A percentile compares a stretch with the other conserved stretches of the same genome.
Evolutionary conservation across 768 basidiomycete genomes (phyloP).

Genomic region (Termitomyces sp.): DNA sequence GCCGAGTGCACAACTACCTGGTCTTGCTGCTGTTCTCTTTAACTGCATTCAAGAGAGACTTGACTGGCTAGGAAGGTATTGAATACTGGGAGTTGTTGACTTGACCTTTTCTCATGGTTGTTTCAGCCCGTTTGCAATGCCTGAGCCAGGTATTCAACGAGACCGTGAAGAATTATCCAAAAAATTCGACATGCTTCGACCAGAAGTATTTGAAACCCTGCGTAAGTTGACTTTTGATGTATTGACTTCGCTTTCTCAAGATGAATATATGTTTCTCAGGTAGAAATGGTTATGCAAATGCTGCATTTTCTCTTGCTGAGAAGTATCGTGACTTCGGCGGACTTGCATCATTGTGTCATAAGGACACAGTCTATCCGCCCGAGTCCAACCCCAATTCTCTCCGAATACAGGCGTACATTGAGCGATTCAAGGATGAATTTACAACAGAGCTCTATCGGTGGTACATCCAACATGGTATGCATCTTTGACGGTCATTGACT

Average conservation of each 20-base stretch:
- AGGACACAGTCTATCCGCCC: constrained; percentile 55
- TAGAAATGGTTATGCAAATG: constrained; percentile 52
- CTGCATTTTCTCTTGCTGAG: constrained; percentile 82
- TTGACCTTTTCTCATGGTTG: not conserved
- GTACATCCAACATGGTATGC: constrained; percentile 85
- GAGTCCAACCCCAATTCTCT: constrained; percentile 56
- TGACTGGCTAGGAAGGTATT: constrained; percentile 60
- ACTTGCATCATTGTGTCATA: constrained; percentile 80
- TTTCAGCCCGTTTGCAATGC: constrained; percentile 38
- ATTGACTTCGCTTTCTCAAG: not conserved
- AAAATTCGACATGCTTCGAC: constrained; percentile 64
- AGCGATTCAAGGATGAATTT: constrained; percentile 76
- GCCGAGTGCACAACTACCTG: constrained; percentile 51
- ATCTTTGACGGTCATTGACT: not conserved
- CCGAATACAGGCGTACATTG: constrained; percentile 67
- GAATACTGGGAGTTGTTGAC: not conserved
- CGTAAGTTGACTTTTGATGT: constrained; percentile 42
- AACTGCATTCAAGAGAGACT: constrained; percentile 63
- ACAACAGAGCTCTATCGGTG: constrained; percentile 87
- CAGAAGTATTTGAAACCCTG: constrained; percentile 73
- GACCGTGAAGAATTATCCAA: constrained; percentile 59
- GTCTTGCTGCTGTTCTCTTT: constrained; percentile 59
- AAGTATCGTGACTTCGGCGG: constrained; percentile 81
- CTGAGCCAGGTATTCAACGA: constrained; percentile 42
- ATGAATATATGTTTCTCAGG: constrained; percentile 34